Percentiles rank a stretch among this genome's conserved stretches.
Conservation (phyloP, 148 eudicot species). For the Heliosperma pusillum region DNA sequence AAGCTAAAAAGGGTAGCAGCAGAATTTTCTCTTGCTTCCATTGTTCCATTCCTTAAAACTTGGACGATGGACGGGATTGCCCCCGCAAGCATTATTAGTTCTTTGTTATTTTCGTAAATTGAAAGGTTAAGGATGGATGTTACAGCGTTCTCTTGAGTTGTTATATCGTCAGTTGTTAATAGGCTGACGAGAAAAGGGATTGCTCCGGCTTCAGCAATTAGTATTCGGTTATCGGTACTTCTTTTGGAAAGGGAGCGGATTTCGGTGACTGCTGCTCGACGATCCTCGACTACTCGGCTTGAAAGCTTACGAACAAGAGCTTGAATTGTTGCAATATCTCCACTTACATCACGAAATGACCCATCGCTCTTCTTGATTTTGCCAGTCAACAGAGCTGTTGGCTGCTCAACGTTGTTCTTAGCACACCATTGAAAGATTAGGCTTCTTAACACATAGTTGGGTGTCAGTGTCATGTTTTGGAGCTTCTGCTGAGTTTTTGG, state of each 20-base stretch:
- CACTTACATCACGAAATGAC: slow-evolving; percentile 79
- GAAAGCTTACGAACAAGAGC: slow-evolving; percentile 65
- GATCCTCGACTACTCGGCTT: slow-evolving; percentile 48
- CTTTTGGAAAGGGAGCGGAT: slow-evolving; percentile 80
- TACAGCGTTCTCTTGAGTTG: slow-evolving; percentile 89
- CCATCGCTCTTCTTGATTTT: slow-evolving; percentile 77
- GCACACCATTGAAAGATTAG: slow-evolving; percentile 77
- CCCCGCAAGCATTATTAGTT: slow-evolving; percentile 78
- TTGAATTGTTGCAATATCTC: slow-evolving; percentile 67
- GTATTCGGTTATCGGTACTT: slow-evolving; percentile 81
- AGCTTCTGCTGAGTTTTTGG: slow-evolving; percentile 91
- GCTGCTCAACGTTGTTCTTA: slow-evolving; percentile 66
- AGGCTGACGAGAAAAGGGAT: slow-evolving; percentile 69
- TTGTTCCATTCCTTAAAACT: slow-evolving; percentile 73
- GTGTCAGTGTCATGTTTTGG: slow-evolving; percentile 63
- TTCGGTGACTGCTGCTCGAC: slow-evolving; percentile 59
- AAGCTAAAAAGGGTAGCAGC: slow-evolving; percentile 94
- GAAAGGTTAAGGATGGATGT: slow-evolving; percentile 88
- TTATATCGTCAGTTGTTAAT: slow-evolving; percentile 56
- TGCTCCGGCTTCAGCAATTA: slow-evolving; percentile 89
- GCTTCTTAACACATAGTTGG: slow-evolving; percentile 77
- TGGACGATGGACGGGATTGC: slow-evolving; percentile 86
- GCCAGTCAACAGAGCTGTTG: slow-evolving; percentile 52
- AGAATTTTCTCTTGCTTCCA: slow-evolving; percentile 83
- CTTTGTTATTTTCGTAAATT: slow-evolving; percentile 78